Evolutionary conservation across 345 rosid species (phyloP).

Genomic region (Eucalyptus pauciflora): DNA sequence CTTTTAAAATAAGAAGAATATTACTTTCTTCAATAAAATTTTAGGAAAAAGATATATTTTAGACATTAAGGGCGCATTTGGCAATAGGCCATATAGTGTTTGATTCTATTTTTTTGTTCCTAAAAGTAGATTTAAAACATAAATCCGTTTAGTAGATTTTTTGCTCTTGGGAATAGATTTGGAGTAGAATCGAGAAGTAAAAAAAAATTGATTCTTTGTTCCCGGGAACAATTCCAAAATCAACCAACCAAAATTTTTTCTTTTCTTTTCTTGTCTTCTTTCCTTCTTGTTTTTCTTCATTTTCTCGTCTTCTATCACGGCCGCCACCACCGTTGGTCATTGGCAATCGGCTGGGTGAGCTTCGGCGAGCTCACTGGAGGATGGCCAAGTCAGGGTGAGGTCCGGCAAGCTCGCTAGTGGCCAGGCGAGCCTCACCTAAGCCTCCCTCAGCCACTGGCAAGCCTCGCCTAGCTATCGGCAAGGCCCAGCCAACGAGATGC

Average conservation of each 20-base stretch:
- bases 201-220: no score
- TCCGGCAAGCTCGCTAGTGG: rapidly evolving
- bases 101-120: no score
- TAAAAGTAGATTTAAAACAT: no score
- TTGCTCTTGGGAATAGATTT: no score
- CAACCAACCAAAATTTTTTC: no score
- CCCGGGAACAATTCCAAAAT: rapidly evolving
- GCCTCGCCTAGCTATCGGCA: rapidly evolving
- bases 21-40: background rate
- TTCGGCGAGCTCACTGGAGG: rapidly evolving
- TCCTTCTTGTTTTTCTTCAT: no score
- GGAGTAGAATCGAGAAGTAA: no score
- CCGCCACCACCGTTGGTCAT: rapidly evolving
- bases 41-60: background rate
- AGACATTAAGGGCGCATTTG: rapidly evolving
- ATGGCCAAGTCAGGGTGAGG: rapidly evolving
- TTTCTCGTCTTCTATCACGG: no score
- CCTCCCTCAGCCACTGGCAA: rapidly evolving
- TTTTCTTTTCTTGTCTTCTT: no score
- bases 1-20: no score
- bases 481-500: rapidly evolving
- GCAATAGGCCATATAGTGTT: no score
- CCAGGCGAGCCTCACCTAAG: rapidly evolving
- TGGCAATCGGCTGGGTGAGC: rapidly evolving
- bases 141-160: no score